Evolutionary conservation across 2,329 filamentous ascomycete genomes (phyloP).

Genomic region (Fonsecaea multimorphosa): DNA sequence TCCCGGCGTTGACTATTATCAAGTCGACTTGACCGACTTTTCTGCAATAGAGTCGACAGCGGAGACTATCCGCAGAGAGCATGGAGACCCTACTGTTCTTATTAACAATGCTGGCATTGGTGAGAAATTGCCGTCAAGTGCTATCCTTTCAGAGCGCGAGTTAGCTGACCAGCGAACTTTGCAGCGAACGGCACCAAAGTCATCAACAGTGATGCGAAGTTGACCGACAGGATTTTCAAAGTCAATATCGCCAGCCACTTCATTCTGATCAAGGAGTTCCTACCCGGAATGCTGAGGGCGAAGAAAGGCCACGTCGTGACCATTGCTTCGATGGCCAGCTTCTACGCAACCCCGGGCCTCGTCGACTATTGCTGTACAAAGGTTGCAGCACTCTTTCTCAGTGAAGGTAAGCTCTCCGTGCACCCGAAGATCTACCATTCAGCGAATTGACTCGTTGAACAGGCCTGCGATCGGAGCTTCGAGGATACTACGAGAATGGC

Average conservation of each 20-base stretch:
- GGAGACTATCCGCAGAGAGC: conserved; percentile 57
- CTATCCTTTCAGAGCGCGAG: too few species aligned
- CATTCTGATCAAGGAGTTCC: conserved; percentile 69
- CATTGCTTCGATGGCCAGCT: conserved; percentile 69
- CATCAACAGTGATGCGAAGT: conserved; percentile 62
- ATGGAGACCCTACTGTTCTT: conserved; percentile 71
- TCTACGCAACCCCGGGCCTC: conserved; percentile 65
- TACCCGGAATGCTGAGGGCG: conserved; percentile 66
- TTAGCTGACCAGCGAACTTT: conserved; percentile 1
- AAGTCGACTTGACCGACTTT: conserved; percentile 71
- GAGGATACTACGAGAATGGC: conserved; percentile 56
- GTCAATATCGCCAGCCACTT: conserved; percentile 74
- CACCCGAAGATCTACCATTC: not conserved
- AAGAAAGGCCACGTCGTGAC: conserved; percentile 78
- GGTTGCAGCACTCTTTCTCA: conserved; percentile 69
- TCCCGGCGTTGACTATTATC: conserved; percentile 67
- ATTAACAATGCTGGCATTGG: conserved; percentile 75
- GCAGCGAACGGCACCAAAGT: conserved; percentile 60
- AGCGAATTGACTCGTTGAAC: not conserved
- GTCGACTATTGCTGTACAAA: conserved; percentile 73
- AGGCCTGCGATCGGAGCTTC: conserved; percentile 61
- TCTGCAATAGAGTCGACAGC: conserved; percentile 53
- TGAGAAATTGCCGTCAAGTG: conserved; percentile 40
- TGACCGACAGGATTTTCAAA: conserved; percentile 71
- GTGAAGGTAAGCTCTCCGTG: conserved; percentile 59